phyloP scores from a whole-genome alignment of 2,329 filamentous ascomycete genomes.

The Cytospora piceicola region DNA sequence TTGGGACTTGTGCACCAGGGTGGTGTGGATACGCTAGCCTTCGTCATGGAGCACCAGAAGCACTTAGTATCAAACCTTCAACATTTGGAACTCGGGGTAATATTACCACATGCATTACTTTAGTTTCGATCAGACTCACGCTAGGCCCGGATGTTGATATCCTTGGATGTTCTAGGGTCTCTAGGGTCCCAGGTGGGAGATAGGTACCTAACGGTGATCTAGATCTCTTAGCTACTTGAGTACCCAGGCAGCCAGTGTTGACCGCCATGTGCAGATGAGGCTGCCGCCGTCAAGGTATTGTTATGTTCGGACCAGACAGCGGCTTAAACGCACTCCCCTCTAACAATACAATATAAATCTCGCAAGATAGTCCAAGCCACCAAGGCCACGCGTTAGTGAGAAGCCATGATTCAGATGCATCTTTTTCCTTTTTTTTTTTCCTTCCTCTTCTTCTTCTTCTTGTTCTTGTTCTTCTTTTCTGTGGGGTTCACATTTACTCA shows the following conservation, averaged over 20 bases:
- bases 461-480: no score
- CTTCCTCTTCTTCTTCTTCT: no score
- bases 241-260: neutral
- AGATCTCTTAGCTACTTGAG: neutral
- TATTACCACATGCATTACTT: neutral
- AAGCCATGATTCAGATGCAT: neutral
- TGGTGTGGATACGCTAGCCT: conserved; percentile 1
- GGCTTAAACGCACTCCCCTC: neutral
- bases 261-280: neutral
- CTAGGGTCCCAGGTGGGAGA: no score
- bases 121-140: neutral
- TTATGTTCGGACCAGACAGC: neutral
- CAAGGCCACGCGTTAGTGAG: conserved; percentile 13
- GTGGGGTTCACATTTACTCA: neutral
- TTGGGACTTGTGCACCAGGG: conserved; percentile 13
- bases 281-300: neutral
- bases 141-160: neutral
- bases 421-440: neutral
- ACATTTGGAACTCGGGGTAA: no score
- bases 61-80: neutral
- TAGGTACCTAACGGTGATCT: neutral
- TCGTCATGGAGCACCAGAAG: neutral
- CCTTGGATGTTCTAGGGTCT: no score
- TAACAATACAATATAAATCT: neutral
- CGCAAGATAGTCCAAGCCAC: conserved; percentile 13